Evolutionary conservation across 2,329 filamentous ascomycete species (phyloP), one percentile per base, ranked within the genome.

Genomic region (Fusarium tuaranense): DNA sequence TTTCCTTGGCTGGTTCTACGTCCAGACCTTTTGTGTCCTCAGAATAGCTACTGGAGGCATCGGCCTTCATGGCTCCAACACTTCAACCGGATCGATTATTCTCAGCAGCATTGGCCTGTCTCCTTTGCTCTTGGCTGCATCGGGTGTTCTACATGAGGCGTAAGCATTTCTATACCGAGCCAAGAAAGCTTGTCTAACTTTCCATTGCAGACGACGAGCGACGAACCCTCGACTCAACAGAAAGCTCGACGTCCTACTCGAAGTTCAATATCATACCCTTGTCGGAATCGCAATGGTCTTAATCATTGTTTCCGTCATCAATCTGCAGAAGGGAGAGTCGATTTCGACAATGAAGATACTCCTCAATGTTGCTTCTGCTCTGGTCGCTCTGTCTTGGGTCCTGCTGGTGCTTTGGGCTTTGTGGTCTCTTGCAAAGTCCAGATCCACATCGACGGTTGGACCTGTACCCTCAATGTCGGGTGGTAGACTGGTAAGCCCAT

Each of bases 1-100:
- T 2, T 69, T 71, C 7, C 6, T 71, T 0, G 69, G 69, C 7
- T 71, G 69, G 69, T 68, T 69, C 44, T 71, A 65, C 41, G 65
- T 69, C 16, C 55, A 71, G 7, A 16, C 36, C 7, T 71, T 69
- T 34, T 71, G 65, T 18, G 32, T 61, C 1, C 60, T 71, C 3
- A 63, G 69, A 6, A 68, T 71, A 6, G 57, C 59, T 12, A 71
- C 65, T 13, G 69, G 65, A 7, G 65, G 51, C 3, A 51, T 71
- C 2, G 61, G 65, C 5, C 46, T 71, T 18, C 60, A 68, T 25
- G 39, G 20, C 18, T 57, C 53, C 46, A 58, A 36, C 13, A 51
- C 30, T 12, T 68, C 65, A 2, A 57, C 46, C 4, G 27, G 46
- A 1, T 25, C 41, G 7, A 32, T 68, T 8, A 68, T 71, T 20